Base-by-base conservation (phyloP, 768 basidiomycete genomes). In the Russula sp. region DNA sequence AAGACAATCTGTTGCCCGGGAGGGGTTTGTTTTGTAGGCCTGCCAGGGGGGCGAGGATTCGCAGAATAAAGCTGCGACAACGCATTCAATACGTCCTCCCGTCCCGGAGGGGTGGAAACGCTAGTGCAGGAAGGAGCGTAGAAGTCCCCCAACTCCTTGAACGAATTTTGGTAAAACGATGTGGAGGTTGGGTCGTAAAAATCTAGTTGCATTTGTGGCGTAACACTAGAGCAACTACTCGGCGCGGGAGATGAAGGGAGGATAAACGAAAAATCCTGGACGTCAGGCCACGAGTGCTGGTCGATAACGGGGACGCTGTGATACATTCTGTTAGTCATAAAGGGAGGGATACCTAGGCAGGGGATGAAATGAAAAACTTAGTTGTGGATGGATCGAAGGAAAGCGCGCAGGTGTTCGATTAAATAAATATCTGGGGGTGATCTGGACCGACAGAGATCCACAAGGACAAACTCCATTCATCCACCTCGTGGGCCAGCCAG, bases 351-450 rank as follows among this genome's bases (percentile, higher is more conserved):
- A 38, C n/a, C n/a, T n/a, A n/a, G 38, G 20, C 7, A 20, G 44
- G 14, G 24, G 36, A 46, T 53, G 28, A 30, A 18, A 36, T n/a
- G n/a, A 32, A 38, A 32, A 49, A 14, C 20, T 24, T 16, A 30
- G 58, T 54, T 64, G 63, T 64, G 63, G 63, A 64, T 36, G 63
- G 20, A 42, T 42, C 42, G 18, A 46, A 48, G 13, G 54, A 48
- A 58, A 54, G 42, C 26, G 24, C n/a, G 48, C 9, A 26, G 16
- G 24, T n/a, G 28, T 30, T 61, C 9, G 51, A 60, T 65, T 65
- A 49, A 61, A 48, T 48, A 48, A 40, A 59, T 65, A 65, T 55
- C 38, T 57, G n/a, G 57, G 57, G 50, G 14, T 7, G 30, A 36
- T 28, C 55, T 57, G 60, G 59, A 57, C 60, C 60, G 18, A 61